Evolutionary conservation across 495 filamentous ascomycete genomes (phyloP).

Genomic region (Tuber melanosporum): DNA sequence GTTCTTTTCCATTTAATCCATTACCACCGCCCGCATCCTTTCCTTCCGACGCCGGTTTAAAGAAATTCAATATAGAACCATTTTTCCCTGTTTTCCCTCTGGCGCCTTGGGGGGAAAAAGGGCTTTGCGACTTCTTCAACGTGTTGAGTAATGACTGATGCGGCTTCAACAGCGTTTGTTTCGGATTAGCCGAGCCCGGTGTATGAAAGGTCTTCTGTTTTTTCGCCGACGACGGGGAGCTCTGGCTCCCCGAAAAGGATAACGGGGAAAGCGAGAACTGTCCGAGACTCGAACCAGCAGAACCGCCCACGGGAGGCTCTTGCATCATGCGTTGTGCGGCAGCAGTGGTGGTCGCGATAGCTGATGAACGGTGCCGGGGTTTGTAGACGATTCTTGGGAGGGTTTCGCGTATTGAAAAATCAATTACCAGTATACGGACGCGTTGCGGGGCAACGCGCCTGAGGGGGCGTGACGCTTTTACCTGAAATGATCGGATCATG

Average conservation of each 20-base stretch:
- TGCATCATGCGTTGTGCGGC: not conserved
- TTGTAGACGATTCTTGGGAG: not conserved
- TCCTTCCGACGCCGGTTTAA: constrained; percentile 23
- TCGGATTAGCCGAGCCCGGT: constrained; percentile 13
- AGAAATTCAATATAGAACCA: constrained; percentile 35
- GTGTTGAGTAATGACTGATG: constrained; percentile 10
- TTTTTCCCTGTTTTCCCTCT: constrained; percentile 23
- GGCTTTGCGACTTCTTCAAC: not conserved
- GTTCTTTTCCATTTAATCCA: not conserved
- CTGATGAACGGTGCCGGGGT: not conserved
- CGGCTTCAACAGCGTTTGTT: constrained; percentile 29
- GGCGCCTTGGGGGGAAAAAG: constrained; percentile 19
- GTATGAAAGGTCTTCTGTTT: constrained; percentile 30
- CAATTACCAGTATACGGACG: not conserved
- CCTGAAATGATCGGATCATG: not conserved
- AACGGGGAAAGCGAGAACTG: not conserved
- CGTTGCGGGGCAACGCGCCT: not conserved
- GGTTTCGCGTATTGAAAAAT: not conserved
- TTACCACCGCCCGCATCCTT: not conserved
- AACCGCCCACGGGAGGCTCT: not conserved
- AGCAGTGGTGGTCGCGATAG: not conserved
- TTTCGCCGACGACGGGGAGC: constrained; percentile 32
- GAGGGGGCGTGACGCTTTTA: not conserved
- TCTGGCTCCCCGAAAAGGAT: not conserved
- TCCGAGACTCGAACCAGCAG: not conserved